Percentiles rank a stretch among this genome's conserved stretches.
These are phyloP conservation scores for Coprinopsis cinerea DNA, from an alignment of 768 basidiomycete genomes.

Conservation along the genomic window DNA sequence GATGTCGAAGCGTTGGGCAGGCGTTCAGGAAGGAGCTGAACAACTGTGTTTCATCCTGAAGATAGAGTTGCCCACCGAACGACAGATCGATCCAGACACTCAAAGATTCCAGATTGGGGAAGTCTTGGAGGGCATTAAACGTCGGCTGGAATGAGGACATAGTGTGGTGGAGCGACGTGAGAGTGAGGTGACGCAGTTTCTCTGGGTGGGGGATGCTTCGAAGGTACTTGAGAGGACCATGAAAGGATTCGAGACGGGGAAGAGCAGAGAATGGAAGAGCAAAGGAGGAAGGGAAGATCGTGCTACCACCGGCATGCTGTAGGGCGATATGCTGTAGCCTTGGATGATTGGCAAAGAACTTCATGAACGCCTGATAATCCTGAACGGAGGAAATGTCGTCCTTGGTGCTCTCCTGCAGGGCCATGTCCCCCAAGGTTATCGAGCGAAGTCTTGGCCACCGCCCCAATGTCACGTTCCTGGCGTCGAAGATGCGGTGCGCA, in stretches of 20 bases:
- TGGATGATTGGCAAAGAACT: constrained; percentile 29
- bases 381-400: constrained; percentile 16
- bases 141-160: constrained; percentile 27
- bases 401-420: constrained; percentile 17
- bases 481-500: constrained; percentile 34
- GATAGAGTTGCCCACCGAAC: constrained; percentile 20
- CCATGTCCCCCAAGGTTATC: constrained; percentile 29
- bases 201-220: constrained; percentile 23
- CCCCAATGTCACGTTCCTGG: constrained; percentile 28
- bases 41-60: constrained; percentile 25
- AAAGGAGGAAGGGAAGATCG: constrained; percentile 21
- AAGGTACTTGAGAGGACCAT: constrained; percentile 26
- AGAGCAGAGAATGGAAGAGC: constrained; percentile 20
- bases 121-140: constrained; percentile 22
- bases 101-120: constrained; percentile 23
- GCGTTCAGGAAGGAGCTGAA: constrained; percentile 23
- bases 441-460: constrained; percentile 31
- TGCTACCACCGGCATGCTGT: constrained; percentile 25
- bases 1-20: constrained; percentile 25
- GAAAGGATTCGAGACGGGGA: constrained; percentile 25
- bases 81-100: constrained; percentile 33
- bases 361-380: constrained; percentile 23
- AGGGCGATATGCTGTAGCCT: constrained; percentile 22
- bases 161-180: constrained; percentile 29
- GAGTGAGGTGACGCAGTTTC: constrained; percentile 22